Base-by-base conservation (phyloP, 495 filamentous ascomycete species). In the Elasticomyces elasticus region DNA sequence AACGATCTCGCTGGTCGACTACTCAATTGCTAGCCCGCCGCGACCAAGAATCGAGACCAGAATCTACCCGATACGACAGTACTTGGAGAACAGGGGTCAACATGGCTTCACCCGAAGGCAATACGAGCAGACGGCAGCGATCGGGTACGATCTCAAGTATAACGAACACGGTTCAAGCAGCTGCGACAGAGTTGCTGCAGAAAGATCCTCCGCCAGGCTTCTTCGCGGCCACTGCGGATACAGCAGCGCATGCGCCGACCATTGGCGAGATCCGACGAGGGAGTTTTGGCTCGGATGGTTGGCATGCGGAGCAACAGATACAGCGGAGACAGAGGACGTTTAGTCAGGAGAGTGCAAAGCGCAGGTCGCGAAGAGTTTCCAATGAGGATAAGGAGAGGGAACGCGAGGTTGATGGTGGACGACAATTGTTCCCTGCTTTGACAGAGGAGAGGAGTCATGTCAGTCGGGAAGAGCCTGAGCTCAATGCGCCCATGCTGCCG, bases 191-290 rank as follows among this genome's bases (percentile, higher is more conserved):
- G 2, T 23, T 60, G 12, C 41, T 60, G 19, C 40, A 20, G 11
- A 22, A 38, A 12, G 68, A 65, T 33, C 71, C 72, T 10, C 78
- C 75, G 7, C 65, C 69, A 20, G 76, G 76, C 24, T 74, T 79
- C 66, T 76, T 72, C 66, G 71, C 76, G 35, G 77, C 76, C 9
- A 77, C 75, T 0, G 73, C 72, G 15, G 62, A 52, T 12, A 64
- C 54, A 7, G 66, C 66, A 19, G 58, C 69, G 1, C 69, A 70
- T 58, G 71, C 73, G 38, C 73, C 73, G 9, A 67, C 70, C 15
- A 55, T 71, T 7, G 49, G 54, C 19, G 72, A 76, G 27, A 74
- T 76, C 28, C 61, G 73, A 27, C 61, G 59, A 43, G 71, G 70
- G 20, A 66, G 64, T 19, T 74, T 71, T 56, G 63, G 61, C 11